A percentile compares a stretch with the other conserved stretches of the same genome.
Conservation (phyloP, 2,329 filamentous ascomycete genomes). For the Zymoseptoria brevis region DNA sequence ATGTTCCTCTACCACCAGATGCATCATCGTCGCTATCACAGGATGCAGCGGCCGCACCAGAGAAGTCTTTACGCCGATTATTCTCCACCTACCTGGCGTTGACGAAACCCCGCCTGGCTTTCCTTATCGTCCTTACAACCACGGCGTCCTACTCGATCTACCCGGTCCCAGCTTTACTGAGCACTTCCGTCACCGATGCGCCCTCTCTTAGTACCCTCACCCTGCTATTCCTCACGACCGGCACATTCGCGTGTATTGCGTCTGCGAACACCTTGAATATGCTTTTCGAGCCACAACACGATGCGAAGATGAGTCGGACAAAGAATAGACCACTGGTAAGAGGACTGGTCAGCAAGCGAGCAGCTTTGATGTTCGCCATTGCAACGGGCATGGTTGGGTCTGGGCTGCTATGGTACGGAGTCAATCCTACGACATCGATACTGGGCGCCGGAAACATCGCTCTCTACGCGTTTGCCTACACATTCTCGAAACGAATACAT, state of each 20-base stretch:
- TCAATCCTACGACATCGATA: slow-evolving; percentile 86
- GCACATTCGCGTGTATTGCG: slow-evolving; percentile 81
- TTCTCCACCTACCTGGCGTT: slow-evolving; percentile 79
- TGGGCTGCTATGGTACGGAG: slow-evolving; percentile 72
- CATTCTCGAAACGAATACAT: slow-evolving; percentile 79
- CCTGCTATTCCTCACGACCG: slow-evolving; percentile 76
- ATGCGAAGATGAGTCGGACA: slow-evolving; percentile 90
- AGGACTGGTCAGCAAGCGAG: slow-evolving; percentile 61
- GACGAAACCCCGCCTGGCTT: slow-evolving; percentile 88
- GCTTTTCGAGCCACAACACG: slow-evolving; percentile 85
- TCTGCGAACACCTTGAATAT: slow-evolving; percentile 94
- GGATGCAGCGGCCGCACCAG: slow-evolving; percentile 49
- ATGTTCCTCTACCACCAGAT: slow-evolving; percentile 44
- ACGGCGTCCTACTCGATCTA: slow-evolving; percentile 90
- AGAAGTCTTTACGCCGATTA: slow-evolving; percentile 53
- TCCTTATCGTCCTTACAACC: slow-evolving; percentile 82
- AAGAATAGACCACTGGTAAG: slow-evolving; percentile 83
- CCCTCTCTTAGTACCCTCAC: slow-evolving; percentile 86
- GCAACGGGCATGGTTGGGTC: slow-evolving; percentile 62
- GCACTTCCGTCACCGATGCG: slow-evolving; percentile 55
- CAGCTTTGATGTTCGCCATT: slow-evolving; percentile 72
- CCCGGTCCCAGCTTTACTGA: slow-evolving; percentile 79
- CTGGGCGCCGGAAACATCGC: slow-evolving; percentile 78
- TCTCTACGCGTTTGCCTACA: slow-evolving; percentile 88
- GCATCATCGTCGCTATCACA: slow-evolving; percentile 54